Conservation (phyloP, 495 filamentous ascomycete genomes). For the Hyphodiscus hymeniophilus region DNA sequence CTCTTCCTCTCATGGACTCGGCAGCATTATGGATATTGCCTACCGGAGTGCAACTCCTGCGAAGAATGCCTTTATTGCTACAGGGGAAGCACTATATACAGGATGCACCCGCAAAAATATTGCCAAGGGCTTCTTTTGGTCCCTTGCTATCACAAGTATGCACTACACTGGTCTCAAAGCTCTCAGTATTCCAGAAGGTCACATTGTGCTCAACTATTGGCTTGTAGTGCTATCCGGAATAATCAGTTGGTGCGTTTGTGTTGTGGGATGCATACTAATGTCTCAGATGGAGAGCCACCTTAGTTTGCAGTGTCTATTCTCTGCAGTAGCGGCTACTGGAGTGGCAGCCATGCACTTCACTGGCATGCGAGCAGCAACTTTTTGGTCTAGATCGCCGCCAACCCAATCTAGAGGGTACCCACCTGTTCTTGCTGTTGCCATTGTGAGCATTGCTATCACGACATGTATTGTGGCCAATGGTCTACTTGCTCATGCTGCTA, state of each 20-base stretch:
- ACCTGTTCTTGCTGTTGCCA: slow-evolving; percentile 19
- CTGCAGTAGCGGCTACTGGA: slow-evolving; percentile 17
- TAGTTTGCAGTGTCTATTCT: slow-evolving; percentile 21
- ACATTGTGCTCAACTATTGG: slow-evolving; percentile 12
- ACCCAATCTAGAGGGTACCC: slow-evolving; percentile 20
- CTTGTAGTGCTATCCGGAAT: slow-evolving; percentile 20
- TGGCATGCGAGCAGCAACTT: slow-evolving; percentile 23
- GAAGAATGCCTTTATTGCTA: slow-evolving; percentile 23
- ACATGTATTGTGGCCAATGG: slow-evolving; percentile 25
- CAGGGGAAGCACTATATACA: slow-evolving; percentile 19
- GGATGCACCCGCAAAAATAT: slow-evolving; percentile 20
- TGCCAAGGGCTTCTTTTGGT: slow-evolving; percentile 22
- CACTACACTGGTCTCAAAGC: slow-evolving; percentile 24
- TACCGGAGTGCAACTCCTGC: slow-evolving; percentile 13
- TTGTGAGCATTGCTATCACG: slow-evolving; percentile 21
- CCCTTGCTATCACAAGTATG: slow-evolving; percentile 23
- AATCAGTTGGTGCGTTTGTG: slow-evolving; percentile 23
- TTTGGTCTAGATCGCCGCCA: slow-evolving; percentile 17
- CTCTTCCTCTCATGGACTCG: slow-evolving; percentile 13
- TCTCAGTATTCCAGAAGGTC: slow-evolving; percentile 17
- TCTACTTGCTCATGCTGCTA: slow-evolving; percentile 23
- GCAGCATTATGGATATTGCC: slow-evolving; percentile 21
- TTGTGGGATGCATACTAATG: slow-evolving; percentile 23
- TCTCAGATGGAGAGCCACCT: slow-evolving; percentile 21
- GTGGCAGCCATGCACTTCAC: slow-evolving; percentile 26